Conservation (phyloP, 345 rosid species). For the Leavenworthia alabamica region DNA sequence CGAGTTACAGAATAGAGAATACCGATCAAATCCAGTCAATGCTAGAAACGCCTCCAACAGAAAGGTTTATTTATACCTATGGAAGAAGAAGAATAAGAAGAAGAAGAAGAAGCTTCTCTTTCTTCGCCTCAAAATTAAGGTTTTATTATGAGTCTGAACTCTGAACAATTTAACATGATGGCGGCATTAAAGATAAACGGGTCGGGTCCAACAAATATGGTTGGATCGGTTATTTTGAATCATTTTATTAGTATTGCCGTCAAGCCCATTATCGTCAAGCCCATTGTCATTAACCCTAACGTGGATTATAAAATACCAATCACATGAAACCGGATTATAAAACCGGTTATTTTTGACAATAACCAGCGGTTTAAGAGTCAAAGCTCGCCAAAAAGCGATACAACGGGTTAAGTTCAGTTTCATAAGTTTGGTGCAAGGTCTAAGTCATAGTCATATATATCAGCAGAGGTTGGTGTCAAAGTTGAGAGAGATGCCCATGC, state of each 20-base stretch:
- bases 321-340: not conserved
- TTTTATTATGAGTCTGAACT: not conserved
- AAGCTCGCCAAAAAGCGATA: not conserved
- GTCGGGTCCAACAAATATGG: not conserved
- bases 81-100: not conserved
- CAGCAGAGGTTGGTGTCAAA: slow-evolving; percentile 54
- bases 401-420: not conserved
- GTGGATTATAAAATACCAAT: not conserved
- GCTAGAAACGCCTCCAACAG: slow-evolving; percentile 3
- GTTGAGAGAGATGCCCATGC: slow-evolving; percentile 71
- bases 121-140: not conserved
- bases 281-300: not conserved
- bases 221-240: not conserved
- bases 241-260: not conserved
- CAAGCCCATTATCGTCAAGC: not conserved
- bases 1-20: not conserved
- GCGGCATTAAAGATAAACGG: slow-evolving; percentile 9
- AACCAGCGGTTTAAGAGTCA: not conserved
- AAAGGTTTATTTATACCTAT: slow-evolving; percentile 16
- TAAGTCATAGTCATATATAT: slow-evolving; percentile 1
- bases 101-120: not conserved
- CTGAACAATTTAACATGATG: slow-evolving; percentile 2
- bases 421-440: not conserved
- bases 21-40: not conserved
- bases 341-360: not conserved